phyloP scores from a whole-genome alignment of 208 protist genomes.

The Vickermania spadyakhi region DNA sequence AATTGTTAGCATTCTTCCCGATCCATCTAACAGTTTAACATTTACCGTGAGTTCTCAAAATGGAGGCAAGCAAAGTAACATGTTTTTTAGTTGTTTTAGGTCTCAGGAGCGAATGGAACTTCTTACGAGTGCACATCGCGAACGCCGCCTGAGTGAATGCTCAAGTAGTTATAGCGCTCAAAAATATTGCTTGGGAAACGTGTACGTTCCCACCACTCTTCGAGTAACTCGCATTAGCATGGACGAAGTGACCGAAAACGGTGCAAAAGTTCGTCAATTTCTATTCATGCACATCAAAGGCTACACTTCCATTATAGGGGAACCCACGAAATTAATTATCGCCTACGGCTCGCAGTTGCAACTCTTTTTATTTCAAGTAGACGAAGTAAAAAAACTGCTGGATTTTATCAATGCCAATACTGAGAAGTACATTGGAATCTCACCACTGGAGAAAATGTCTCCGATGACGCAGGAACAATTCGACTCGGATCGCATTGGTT shows the following conservation, averaged over 20 bases:
- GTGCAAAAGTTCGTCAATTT: conserved; percentile 54
- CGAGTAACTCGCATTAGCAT: not conserved
- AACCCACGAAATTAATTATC: conserved; percentile 48
- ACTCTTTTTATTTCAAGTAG: conserved; percentile 60
- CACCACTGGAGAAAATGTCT: conserved; percentile 26
- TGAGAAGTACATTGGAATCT: conserved; percentile 48
- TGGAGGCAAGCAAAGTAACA: conserved; percentile 27
- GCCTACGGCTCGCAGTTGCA: conserved; percentile 62
- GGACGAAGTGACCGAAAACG: not conserved
- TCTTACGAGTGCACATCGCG: conserved; percentile 78
- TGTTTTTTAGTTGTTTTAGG: conserved; percentile 53
- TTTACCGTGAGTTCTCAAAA: conserved; percentile 32
- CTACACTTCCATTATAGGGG: conserved; percentile 33
- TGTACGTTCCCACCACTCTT: not conserved
- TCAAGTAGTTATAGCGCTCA: conserved; percentile 1
- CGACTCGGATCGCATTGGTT: conserved; percentile 47
- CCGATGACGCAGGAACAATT: conserved; percentile 50
- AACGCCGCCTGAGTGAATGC: conserved; percentile 42
- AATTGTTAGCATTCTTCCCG: conserved; percentile 38
- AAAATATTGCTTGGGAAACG: not conserved
- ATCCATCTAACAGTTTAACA: conserved; percentile 14
- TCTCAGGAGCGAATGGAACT: conserved; percentile 62
- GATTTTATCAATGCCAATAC: conserved; percentile 29
- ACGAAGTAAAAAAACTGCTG: conserved; percentile 15
- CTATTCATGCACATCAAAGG: conserved; percentile 69